These are phyloP conservation scores for Exsudoporus frostii DNA, from an alignment of 768 basidiomycete species.

Conservation along the genomic window DNA sequence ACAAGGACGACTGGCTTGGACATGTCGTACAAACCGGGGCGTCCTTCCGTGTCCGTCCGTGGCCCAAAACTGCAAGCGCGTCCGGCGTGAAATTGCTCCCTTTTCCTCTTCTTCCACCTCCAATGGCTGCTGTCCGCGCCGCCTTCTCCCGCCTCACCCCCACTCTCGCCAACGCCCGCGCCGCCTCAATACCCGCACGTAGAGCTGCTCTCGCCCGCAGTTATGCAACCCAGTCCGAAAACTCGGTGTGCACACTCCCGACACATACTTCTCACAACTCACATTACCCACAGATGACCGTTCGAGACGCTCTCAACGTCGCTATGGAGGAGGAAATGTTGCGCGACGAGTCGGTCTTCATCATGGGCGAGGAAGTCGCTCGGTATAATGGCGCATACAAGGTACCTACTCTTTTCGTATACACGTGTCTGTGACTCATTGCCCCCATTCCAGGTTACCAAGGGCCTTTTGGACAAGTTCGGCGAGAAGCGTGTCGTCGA, in stretches of 20 bases:
- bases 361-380: conserved; percentile 97
- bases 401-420: conserved; percentile 37
- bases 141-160: conserved; percentile 65
- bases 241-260: conserved; percentile 40
- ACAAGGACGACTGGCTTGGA: conserved; percentile 64
- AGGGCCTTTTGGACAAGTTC: conserved; percentile 98
- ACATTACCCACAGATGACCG: conserved; percentile 72
- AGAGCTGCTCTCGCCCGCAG: conserved; percentile 47
- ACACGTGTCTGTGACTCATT: conserved; percentile 11
- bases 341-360: conserved; percentile 90
- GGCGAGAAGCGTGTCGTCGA: conserved; percentile 98
- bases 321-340: conserved; percentile 99
- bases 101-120: conserved; percentile 16
- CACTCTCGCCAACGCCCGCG: conserved; percentile 38
- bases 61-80: conserved; percentile 14
- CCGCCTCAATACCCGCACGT: conserved; percentile 41
- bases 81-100: neutral
- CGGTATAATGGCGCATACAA: conserved; percentile 98
- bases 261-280: conserved; percentile 18
- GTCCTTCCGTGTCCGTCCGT: conserved; percentile 25
- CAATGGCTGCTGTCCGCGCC: conserved; percentile 58
- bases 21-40: conserved; percentile 12
- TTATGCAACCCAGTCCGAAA: conserved; percentile 61
- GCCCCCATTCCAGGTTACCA: conserved; percentile 69
- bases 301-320: conserved; percentile 94